These are phyloP conservation scores for Carex parvula DNA, from an alignment of 176 grass and related monocot genomes.

Conservation along the genomic window DNA sequence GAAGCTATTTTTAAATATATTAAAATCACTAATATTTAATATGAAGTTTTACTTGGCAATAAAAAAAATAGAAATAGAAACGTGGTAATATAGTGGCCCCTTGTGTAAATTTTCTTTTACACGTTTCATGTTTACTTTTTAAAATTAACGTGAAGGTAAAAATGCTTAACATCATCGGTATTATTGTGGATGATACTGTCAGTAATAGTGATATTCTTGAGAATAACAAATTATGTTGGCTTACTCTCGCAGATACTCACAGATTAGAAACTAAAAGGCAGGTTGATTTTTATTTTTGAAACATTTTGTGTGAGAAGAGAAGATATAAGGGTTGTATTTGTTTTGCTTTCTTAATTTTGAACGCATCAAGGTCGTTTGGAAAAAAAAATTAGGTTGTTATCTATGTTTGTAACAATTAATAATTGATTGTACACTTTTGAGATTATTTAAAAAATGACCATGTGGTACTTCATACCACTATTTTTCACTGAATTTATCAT, in stretches of 20 bases:
- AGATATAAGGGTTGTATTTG: background rate
- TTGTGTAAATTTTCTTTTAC: no score
- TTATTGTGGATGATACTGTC: no score
- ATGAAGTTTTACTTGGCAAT: background rate
- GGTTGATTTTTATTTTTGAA: no score
- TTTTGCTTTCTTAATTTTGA: background rate
- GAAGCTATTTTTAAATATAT: background rate
- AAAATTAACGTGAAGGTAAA: no score
- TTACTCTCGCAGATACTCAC: no score
- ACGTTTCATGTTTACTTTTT: no score
- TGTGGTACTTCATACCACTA: background rate
- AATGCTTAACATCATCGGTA: no score
- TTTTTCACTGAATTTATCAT: background rate
- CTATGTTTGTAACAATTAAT: background rate
- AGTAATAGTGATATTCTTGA: no score
- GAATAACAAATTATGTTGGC: no score
- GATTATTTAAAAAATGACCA: background rate
- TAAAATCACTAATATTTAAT: background rate
- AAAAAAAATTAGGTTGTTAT: background rate
- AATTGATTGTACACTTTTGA: background rate
- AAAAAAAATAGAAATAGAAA: background rate
- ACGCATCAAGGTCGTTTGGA: background rate
- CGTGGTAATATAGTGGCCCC: no score
- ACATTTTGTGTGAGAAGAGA: background rate
- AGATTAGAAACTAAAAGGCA: no score